Conservation (phyloP, 345 rosid species). For the Sonneratia caseolaris region DNA sequence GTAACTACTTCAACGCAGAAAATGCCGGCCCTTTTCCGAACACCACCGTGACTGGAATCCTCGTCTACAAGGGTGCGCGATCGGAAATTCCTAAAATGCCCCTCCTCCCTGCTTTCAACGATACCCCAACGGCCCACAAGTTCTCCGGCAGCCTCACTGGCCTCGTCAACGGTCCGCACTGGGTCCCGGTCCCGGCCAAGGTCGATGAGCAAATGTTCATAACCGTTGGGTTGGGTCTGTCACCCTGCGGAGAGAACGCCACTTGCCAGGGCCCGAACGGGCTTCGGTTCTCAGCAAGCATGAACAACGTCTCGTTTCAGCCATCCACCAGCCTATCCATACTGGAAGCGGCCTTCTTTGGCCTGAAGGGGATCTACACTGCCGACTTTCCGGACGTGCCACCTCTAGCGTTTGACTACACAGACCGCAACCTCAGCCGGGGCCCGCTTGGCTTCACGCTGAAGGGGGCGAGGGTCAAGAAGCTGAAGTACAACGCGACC, state of each 20-base stretch:
- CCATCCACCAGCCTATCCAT: constrained; percentile 40
- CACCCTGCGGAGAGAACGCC: constrained; percentile 31
- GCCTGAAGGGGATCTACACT: constrained; percentile 48
- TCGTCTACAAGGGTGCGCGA: constrained; percentile 30
- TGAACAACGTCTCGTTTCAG: constrained; percentile 71
- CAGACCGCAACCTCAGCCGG: constrained; percentile 25
- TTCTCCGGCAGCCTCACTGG: constrained; percentile 49
- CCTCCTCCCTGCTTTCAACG: constrained; percentile 40
- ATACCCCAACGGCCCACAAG: constrained; percentile 59
- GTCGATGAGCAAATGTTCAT: constrained; percentile 65
- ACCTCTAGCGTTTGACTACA: constrained; percentile 50
- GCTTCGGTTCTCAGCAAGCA: constrained; percentile 44
- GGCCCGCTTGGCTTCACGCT: constrained; percentile 30
- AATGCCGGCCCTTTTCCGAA: constrained; percentile 18
- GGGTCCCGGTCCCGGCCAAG: constrained; percentile 52
- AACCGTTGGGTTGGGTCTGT: constrained; percentile 45
- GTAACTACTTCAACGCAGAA: constrained; percentile 41
- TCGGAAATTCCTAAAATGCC: constrained; percentile 45
- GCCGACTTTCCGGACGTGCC: constrained; percentile 59
- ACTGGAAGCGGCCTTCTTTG: constrained; percentile 48
- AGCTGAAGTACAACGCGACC: constrained; percentile 56
- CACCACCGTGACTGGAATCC: constrained; percentile 61
- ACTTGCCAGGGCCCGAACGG: constrained; percentile 28
- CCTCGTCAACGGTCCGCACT: constrained; percentile 36
- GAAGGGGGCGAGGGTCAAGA: constrained; percentile 50